Percentiles rank a stretch among this genome's conserved stretches.
These are phyloP conservation scores for Fusarium pininemorale DNA, from an alignment of 2,329 filamentous ascomycete species.

Conservation along the genomic window DNA sequence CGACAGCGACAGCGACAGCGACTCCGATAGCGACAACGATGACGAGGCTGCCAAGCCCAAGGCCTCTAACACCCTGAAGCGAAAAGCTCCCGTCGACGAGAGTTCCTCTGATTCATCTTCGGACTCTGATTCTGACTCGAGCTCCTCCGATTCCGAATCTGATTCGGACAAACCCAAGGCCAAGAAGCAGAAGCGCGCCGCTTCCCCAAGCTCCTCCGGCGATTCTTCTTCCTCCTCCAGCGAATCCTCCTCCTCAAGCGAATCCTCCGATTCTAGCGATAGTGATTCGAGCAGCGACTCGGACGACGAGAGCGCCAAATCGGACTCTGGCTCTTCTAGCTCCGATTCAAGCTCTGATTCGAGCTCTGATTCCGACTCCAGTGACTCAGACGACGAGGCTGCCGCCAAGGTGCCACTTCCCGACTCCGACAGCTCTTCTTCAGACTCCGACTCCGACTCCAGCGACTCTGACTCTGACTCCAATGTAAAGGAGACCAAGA, in stretches of 20 bases:
- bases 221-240: slow-evolving; percentile 29
- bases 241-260: slow-evolving; percentile 36
- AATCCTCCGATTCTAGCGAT: slow-evolving; percentile 42
- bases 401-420: slow-evolving; percentile 55
- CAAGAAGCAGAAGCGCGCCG: slow-evolving; percentile 61
- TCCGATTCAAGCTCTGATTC: slow-evolving; percentile 42
- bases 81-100: slow-evolving; percentile 50
- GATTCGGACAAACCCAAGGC: slow-evolving; percentile 55
- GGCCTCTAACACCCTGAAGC: slow-evolving; percentile 49
- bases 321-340: slow-evolving; percentile 49
- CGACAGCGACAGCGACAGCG: slow-evolving; percentile 47
- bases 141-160: slow-evolving; percentile 36
- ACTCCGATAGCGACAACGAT: slow-evolving; percentile 33
- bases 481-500: slow-evolving; percentile 40
- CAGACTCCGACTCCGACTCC: slow-evolving; percentile 46
- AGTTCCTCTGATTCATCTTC: slow-evolving; percentile 49
- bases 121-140: slow-evolving; percentile 46
- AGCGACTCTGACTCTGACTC: slow-evolving; percentile 48
- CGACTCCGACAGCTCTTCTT: slow-evolving; percentile 51
- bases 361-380: slow-evolving; percentile 47
- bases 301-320: slow-evolving; percentile 49
- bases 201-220: slow-evolving; percentile 28
- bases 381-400: slow-evolving; percentile 48
- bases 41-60: slow-evolving; percentile 36
- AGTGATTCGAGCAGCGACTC: slow-evolving; percentile 43